These are phyloP conservation scores for Neoboletus magnificus DNA, from an alignment of 768 basidiomycete species.

Conservation along the genomic window DNA sequence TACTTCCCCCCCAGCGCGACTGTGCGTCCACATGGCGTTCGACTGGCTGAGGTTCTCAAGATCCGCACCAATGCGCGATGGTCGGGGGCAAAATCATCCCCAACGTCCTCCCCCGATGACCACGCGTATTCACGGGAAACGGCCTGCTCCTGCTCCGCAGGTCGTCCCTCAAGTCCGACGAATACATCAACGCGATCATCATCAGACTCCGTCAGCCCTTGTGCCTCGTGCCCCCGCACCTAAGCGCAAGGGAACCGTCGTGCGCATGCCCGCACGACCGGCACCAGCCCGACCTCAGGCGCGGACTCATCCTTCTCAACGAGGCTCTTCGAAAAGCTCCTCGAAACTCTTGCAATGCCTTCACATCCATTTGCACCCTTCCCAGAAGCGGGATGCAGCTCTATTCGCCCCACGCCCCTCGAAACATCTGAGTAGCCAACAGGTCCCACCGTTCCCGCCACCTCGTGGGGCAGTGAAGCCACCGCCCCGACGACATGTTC, in stretches of 20 bases:
- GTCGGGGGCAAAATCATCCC: constrained; percentile 11
- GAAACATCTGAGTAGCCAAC: constrained; percentile 5
- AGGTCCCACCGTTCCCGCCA: constrained; percentile 19
- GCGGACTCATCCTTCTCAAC: constrained; percentile 13
- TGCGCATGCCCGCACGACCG: constrained; percentile 5
- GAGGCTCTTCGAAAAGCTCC: constrained; percentile 7
- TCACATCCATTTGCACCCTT: constrained; percentile 26
- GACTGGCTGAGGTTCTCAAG: constrained; percentile 27
- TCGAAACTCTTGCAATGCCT: constrained; percentile 20
- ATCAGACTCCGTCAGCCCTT: constrained; percentile 2
- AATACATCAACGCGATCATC: constrained; percentile 15
- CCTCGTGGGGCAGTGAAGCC: constrained; percentile 15
- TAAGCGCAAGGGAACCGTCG: constrained; percentile 16
- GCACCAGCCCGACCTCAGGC: constrained; percentile 4
- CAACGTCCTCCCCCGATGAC: constrained; percentile 16
- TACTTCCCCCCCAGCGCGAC: constrained; percentile 11
- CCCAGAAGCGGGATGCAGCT: constrained; percentile 18
- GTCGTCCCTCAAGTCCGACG: constrained; percentile 19
- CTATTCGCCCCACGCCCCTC: constrained; percentile 5
- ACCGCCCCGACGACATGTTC: constrained; percentile 22
- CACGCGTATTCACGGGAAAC: constrained; percentile 18
- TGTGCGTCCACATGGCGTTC: constrained; percentile 22
- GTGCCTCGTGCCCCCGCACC: constrained; percentile 10
- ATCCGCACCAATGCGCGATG: constrained; percentile 12
- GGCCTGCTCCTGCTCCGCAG: constrained; percentile 15